Percentiles rank a stretch among this genome's conserved stretches.
phyloP scores from a whole-genome alignment of 352 stramenopile species.

The Phytopythium litorale region DNA sequence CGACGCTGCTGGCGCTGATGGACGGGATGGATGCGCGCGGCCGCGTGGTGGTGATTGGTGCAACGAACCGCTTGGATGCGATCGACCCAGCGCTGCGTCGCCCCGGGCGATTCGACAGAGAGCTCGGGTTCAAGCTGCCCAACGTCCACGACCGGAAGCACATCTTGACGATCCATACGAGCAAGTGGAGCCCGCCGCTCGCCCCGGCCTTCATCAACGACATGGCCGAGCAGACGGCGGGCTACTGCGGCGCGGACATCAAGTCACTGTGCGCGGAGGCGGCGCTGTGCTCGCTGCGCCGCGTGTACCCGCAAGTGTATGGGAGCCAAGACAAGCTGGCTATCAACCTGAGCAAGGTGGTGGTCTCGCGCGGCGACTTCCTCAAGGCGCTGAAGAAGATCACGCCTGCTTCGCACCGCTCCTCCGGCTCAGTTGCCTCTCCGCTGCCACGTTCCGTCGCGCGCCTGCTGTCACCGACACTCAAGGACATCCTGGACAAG shows the following conservation, averaged over 20 bases:
- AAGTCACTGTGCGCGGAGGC: constrained; percentile 90
- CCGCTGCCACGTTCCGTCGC: constrained; percentile 64
- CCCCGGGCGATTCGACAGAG: constrained; percentile 91
- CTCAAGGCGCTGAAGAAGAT: constrained; percentile 74
- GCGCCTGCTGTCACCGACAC: constrained; percentile 30
- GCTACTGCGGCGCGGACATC: constrained; percentile 90
- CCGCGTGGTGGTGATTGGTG: constrained; percentile 97
- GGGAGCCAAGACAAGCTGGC: constrained; percentile 70
- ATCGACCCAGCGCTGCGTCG: constrained; percentile 95
- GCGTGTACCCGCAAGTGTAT: constrained; percentile 88
- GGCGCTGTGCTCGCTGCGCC: constrained; percentile 82
- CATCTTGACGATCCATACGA: constrained; percentile 89
- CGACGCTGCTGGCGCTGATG: constrained; percentile 91
- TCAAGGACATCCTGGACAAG: constrained; percentile 37
- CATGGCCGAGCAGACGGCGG: constrained; percentile 79
- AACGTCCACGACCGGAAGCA: constrained; percentile 73
- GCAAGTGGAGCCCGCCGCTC: constrained; percentile 80
- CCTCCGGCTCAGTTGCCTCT: constrained; percentile 64
- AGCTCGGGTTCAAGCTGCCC: constrained; percentile 89
- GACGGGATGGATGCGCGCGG: constrained; percentile 84
- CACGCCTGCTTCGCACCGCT: constrained; percentile 70
- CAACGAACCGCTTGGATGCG: constrained; percentile 96
- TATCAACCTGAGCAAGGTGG: constrained; percentile 66
- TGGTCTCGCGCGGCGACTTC: constrained; percentile 76
- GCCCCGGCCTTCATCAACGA: constrained; percentile 57